Base-by-base conservation (phyloP, 2,329 filamentous ascomycete species). In the Pseudohalonectria lignicola region DNA sequence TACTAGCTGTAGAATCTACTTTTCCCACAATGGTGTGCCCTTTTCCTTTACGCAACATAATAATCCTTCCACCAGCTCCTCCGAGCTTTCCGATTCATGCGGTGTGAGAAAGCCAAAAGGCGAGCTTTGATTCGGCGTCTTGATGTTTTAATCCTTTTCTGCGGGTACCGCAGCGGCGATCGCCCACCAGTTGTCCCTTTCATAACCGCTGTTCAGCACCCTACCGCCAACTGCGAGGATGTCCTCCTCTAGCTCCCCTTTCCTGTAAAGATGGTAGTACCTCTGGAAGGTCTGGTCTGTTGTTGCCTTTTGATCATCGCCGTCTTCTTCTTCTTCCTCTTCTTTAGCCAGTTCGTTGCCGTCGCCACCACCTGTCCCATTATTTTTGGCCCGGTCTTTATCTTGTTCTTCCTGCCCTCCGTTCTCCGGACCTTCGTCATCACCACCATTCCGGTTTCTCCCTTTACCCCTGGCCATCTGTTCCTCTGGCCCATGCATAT, bases 141-240 rank as follows among this genome's bases (percentile, higher is more conserved):
- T n/a, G n/a, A n/a, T n/a, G n/a, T n/a, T n/a, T n/a, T n/a, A n/a
- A n/a, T n/a, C n/a, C n/a, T n/a, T n/a, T n/a, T n/a, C n/a, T n/a
- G n/a, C n/a, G n/a, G n/a, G n/a, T n/a, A n/a, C n/a, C n/a, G n/a
- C n/a, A n/a, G n/a, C 45, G 35, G 59, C 56, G 41, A 94, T 79
- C 39, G 79, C 86, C 90, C 90, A 98, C 92, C 92, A 96, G 62
- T 98, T 98, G 55, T 96, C 92, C 64, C 80, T 88, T 56, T 98
- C 92, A 60, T 96, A 98, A 25, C 92, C 92, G 42, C 76, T 77
- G 47, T 85, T 79, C 18, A 92, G 51, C 12, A 95, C 76, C 35
- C 61, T 62, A 7, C 88, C 92, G 15, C 87, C 87, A 16, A 82
- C 88, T 13, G 71, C 69, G 36, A 59, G 56, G 41, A 94, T 74